Percentiles rank a stretch among this genome's conserved stretches.
Conservation (phyloP, 495 filamentous ascomycete species). For the Sabuloglossum arenarium region DNA sequence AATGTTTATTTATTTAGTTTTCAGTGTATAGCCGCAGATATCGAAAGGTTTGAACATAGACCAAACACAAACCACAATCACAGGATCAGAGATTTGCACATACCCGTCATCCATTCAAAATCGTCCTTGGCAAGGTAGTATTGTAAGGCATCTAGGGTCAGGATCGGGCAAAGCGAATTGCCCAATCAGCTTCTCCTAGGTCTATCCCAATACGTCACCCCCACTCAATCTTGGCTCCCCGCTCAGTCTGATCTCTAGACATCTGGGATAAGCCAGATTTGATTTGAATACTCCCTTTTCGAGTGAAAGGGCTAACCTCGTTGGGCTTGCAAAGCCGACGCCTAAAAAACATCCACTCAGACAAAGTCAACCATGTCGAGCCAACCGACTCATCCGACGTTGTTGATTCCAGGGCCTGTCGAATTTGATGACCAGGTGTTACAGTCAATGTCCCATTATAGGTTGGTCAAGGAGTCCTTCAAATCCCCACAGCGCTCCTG, state of each 20-base stretch:
- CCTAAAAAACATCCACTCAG: neutral
- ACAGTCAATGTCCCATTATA: conserved; percentile 86
- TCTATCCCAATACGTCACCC: neutral
- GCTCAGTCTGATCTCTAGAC: conserved; percentile 49
- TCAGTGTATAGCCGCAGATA: no score
- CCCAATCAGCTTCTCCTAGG: neutral
- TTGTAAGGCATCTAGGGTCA: neutral
- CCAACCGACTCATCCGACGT: conserved; percentile 57
- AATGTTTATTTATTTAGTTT: no score
- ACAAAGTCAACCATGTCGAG: conserved; percentile 29
- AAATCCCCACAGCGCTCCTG: neutral
- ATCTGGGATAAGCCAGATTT: conserved; percentile 46
- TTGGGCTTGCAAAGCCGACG: neutral
- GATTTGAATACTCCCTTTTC: conserved; percentile 48
- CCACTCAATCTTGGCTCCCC: conserved; percentile 7
- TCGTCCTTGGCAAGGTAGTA: neutral
- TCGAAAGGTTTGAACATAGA: no score
- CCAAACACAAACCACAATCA: no score
- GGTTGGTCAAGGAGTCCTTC: conserved; percentile 28
- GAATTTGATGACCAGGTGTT: conserved; percentile 98
- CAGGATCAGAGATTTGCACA: no score
- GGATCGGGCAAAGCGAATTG: neutral
- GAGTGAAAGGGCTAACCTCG: conserved; percentile 27
- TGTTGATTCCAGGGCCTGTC: conserved; percentile 91
- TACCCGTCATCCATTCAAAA: no score